Base-by-base conservation (phyloP, 257 asterid species). In the Primulina huaijiensis region DNA sequence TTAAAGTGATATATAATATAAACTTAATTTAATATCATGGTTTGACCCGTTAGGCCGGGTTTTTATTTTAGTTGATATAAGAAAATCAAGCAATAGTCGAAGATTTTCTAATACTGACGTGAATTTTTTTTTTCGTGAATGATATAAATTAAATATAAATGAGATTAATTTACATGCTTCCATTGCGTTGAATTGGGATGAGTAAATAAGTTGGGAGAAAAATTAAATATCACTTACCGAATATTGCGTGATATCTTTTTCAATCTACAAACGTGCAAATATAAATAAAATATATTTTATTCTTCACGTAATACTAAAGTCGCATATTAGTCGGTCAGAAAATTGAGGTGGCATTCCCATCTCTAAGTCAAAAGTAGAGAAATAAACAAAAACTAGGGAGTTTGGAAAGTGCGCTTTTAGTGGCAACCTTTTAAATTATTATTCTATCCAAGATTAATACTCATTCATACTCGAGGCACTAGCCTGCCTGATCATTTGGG, bases 11-110 rank as follows among this genome's bases (percentile, higher is more conserved):
- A 43, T 5, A 17, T 0, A 57, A 17, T 33, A 0, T n/a, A 23
- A 29, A 67, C n/a, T 60, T 40, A 70, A 69, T 40, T 67, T 33
- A n/a, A 58, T 69, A 80, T 76, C 79, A 76, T 76, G 85, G 71
- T 79, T 76, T 81, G 86, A 84, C 85, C 78, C 74, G 53, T 68
- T 74, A 74, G 64, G 66, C 52, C 25, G 78, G 86, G 86, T 59
- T 59, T 79, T 75, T 40, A 40, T 65, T 75, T 61, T 75, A 72
- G 79, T 75, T 73, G 72, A 63, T 38, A 16, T 60, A 76, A 59
- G 75, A 71, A 81, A 64, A 81, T 69, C 55, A 74, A 72, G 83
- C 84, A 76, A 6, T 56, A 61, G 86, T 80, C 86, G 78, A 70
- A 82, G 69, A 81, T 80, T 68, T 70, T 77, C 67, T 58, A 64